Base-by-base conservation (phyloP, 2,329 filamentous ascomycete genomes). In the Coniochaeta sp. region DNA sequence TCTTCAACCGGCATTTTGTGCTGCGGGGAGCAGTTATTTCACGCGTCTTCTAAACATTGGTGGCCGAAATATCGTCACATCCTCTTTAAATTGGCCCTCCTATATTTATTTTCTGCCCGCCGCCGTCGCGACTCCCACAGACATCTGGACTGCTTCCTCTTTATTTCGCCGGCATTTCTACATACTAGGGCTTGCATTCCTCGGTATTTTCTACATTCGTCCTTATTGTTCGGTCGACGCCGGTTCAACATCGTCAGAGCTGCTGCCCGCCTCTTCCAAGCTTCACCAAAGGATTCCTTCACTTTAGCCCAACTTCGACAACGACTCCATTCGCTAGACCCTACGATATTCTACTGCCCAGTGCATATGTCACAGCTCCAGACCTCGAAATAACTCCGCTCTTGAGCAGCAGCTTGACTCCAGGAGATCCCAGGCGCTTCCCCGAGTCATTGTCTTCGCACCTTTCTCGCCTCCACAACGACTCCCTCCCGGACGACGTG, bases 31-130 rank as follows among this genome's bases (percentile, higher is more conserved):
- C 38, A 14, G 18, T 42, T 42, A 42, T 42, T 42, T 26, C 38
- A 42, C 38, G 38, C 38, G 38, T 42, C n/a, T n/a, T n/a, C n/a
- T n/a, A n/a, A n/a, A 26, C 38, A 26, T n/a, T n/a, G 38, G 38
- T n/a, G 38, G 20, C 38, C 38, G 20, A 42, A 38, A 42, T 42
- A 42, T 42, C 38, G 38, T 42, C 38, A 42, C 38, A 18, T 38
- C 33, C 18, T 42, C 38, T 24, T 26, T 26, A 42, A 42, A 42
- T 42, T 42, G 38, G 38, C 38, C 38, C 38, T 42, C 38, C 38
- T 42, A 42, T 42, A 22, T 42, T 14, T 14, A 14, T 42, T 24
- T 18, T 42, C 12, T 14, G 2, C 20, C 38, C 38, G 18, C 18
- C 20, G 10, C 38, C 38, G 6, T 26, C 38, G 38, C 20, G 10